Percentiles rank a stretch among this genome's conserved stretches.
Evolutionary conservation across 345 rosid genomes (phyloP).

Genomic region (Leavenworthia alabamica): DNA sequence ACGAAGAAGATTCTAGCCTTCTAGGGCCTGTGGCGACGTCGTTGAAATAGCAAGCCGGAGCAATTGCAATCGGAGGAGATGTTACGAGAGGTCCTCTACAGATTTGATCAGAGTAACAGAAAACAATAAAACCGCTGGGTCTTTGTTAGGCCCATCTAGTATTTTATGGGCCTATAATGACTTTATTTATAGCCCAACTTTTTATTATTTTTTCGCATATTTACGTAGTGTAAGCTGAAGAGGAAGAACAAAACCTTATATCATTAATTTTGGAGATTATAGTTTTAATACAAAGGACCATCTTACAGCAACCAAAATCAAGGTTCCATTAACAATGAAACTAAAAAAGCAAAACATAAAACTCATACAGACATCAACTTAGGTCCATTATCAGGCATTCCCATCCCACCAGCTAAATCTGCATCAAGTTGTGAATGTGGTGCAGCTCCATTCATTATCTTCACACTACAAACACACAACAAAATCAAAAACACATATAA

Average conservation of each 20-base stretch:
- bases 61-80: neutral
- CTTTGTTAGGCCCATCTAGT: neutral
- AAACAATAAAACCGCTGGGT: neutral
- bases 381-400: slow-evolving; percentile 90
- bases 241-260: no score
- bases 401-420: slow-evolving; percentile 92
- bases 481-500: no score
- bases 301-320: neutral
- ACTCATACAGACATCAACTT: slow-evolving; percentile 39
- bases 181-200: neutral
- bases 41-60: neutral
- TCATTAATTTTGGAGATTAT: no score
- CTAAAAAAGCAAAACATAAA: neutral
- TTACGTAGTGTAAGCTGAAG: slow-evolving; percentile 19
- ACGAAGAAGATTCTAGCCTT: neutral
- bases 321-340: no score
- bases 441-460: slow-evolving; percentile 67
- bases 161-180: neutral
- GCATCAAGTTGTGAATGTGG: slow-evolving; percentile 96
- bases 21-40: neutral
- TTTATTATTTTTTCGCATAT: neutral
- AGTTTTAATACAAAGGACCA: no score
- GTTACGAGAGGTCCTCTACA: neutral
- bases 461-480: slow-evolving; percentile 55
- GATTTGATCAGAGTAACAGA: neutral